Conservation (phyloP, 352 stramenopile species). For the Phytophthora colocasiae region DNA sequence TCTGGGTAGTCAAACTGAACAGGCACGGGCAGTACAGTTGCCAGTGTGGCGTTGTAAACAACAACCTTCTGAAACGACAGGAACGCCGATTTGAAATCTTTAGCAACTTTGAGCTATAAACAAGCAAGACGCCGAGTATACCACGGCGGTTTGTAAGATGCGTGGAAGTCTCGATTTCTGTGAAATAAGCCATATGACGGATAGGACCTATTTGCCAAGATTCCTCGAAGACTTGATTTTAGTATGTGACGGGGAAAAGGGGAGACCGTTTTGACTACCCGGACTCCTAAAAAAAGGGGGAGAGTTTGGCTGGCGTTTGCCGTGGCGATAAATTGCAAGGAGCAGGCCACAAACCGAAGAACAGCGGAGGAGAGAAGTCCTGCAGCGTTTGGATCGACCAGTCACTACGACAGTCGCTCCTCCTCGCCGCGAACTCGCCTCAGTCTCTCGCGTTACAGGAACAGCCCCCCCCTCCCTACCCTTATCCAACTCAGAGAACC, state of each 20-base stretch:
- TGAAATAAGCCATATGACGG: constrained; percentile 11
- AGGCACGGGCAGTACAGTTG: constrained; percentile 9
- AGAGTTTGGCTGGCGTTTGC: constrained; percentile 30
- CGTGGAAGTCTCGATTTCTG: background rate
- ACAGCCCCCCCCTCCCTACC: background rate
- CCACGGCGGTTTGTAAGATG: background rate
- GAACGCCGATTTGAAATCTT: constrained; percentile 1
- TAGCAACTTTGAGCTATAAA: no score
- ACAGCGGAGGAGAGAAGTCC: constrained; percentile 39
- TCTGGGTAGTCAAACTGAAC: constrained; percentile 22
- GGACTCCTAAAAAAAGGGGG: constrained; percentile 1
- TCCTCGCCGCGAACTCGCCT: constrained; percentile 15
- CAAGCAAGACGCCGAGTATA: no score
- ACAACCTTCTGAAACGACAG: constrained; percentile 17
- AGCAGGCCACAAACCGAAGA: constrained; percentile 48
- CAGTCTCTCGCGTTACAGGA: constrained; percentile 26
- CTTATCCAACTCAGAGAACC: constrained; percentile 2
- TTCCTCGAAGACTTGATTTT: constrained; percentile 17
- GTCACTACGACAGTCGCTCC: constrained; percentile 14
- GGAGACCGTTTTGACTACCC: constrained; percentile 13
- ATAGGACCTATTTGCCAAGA: constrained; percentile 18
- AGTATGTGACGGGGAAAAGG: constrained; percentile 21
- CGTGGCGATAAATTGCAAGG: constrained; percentile 10
- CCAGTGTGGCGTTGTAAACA: constrained; percentile 20
- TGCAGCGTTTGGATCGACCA: constrained; percentile 4